Base-by-base conservation (phyloP, 768 basidiomycete species). In the Mycena crocata region DNA sequence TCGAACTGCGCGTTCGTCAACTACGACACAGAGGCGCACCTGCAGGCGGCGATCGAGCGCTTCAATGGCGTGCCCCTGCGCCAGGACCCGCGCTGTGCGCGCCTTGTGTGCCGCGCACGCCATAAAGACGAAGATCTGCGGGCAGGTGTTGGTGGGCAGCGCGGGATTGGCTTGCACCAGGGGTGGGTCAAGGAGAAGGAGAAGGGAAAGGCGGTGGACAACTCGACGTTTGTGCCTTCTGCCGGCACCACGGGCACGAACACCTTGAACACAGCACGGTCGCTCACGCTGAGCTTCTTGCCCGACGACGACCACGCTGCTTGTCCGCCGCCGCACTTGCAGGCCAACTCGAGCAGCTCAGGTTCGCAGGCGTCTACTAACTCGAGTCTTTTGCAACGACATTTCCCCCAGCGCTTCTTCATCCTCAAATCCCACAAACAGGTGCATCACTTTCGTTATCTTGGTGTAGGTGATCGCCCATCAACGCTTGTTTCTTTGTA, bases 1-100 rank as follows among this genome's bases (percentile, higher is more conserved):
- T 96, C 95, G 3, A 94, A 89, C 73, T 98, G 96, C 78, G 94
- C 94, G 5, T 98, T 99, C 74, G 87, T 97, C 77, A 98, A 99
- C 77, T 97, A 91, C 73, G 86, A 87, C 50, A 86, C 84, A 0
- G 86, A 92, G 71, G 78, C 74, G 7, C 82, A 89, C 63, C 80
- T 98, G 24, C 80, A 86, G 13, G 80, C 79, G 7, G 95, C 94
- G 5, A 93, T 96, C 62, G 72, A 75, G 4, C 85, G 82, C 50
- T 95, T 93, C 79, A 91, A 94, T 75, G 93, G 93, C 14, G 77
- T 81, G 51, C 82, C 87, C 0, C 76, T 98, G 32, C 89, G 95
- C 24, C 77, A 80, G 67, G 94, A 98, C 73, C 81, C 86, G 14
- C 83, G 90, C 31, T 95, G 93, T 81, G 90, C 90, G 30, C 82